Conservation (phyloP, 352 stramenopile genomes). For the Globisporangium orthogonon region DNA sequence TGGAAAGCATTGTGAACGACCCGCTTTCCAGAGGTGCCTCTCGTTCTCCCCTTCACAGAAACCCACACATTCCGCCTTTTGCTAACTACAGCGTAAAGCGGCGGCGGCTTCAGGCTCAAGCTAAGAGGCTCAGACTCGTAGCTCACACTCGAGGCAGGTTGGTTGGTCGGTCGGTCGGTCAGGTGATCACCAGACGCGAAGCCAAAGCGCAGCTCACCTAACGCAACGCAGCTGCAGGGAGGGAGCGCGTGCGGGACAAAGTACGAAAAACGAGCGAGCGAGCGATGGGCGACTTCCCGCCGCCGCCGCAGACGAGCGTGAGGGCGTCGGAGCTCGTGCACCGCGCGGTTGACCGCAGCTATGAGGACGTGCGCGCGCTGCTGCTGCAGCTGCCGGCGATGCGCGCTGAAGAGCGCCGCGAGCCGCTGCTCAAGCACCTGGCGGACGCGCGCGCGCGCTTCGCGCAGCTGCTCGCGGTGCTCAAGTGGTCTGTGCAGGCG, state of each 20-base stretch:
- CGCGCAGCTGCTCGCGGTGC: conserved; percentile 65
- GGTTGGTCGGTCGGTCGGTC: too few species aligned
- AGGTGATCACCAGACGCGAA: too few species aligned
- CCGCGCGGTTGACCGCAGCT: conserved; percentile 75
- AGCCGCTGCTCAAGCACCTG: conserved; percentile 60
- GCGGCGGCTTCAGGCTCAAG: not conserved
- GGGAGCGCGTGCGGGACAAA: not conserved
- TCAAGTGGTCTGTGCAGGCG: conserved; percentile 85
- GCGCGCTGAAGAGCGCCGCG: conserved; percentile 67
- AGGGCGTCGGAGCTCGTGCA: conserved; percentile 75
- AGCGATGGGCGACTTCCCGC: conserved; percentile 67
- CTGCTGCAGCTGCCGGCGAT: conserved; percentile 62
- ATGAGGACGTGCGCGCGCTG: conserved; percentile 73
- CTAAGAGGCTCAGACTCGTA: too few species aligned
- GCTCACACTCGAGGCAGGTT: too few species aligned
- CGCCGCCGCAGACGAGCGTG: conserved; percentile 45
- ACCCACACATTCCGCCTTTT: not conserved
- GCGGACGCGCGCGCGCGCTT: conserved; percentile 62
- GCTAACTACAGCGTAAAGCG: not conserved
- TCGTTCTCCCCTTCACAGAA: not conserved
- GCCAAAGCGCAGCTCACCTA: too few species aligned
- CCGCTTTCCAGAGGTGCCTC: too few species aligned
- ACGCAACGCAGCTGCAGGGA: too few species aligned
- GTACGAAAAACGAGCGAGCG: not conserved
- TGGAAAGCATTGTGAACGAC: too few species aligned